Conservation (phyloP, 2,329 filamentous ascomycete genomes). For the Sporothrix curviconia region DNA sequence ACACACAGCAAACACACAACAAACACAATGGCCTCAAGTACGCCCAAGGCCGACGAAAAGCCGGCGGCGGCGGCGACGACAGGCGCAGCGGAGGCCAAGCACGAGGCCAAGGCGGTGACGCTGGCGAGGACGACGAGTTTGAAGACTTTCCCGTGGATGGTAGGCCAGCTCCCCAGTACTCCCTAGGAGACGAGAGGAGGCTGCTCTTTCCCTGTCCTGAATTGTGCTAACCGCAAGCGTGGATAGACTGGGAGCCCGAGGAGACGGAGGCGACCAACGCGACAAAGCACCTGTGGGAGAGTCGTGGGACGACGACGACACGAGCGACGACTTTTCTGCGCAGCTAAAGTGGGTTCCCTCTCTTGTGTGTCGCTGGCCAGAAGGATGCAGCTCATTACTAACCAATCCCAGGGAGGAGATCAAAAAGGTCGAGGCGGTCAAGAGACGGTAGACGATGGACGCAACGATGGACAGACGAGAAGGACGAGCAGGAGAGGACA, state of each 20-base stretch:
- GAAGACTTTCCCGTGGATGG: slow-evolving; percentile 98
- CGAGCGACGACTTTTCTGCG: slow-evolving; percentile 89
- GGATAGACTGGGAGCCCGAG: slow-evolving; percentile 81
- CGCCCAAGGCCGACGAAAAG: slow-evolving; percentile 32
- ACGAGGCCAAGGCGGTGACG: slow-evolving; percentile 45
- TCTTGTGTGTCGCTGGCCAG: no score
- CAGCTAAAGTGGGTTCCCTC: slow-evolving; percentile 89
- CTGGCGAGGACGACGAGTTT: slow-evolving; percentile 97
- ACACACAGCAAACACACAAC: not conserved
- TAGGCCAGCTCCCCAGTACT: no score
- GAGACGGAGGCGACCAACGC: slow-evolving; percentile 75
- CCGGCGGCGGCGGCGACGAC: slow-evolving; percentile 27
- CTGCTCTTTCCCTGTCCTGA: no score
- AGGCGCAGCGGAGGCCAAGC: slow-evolving; percentile 50
- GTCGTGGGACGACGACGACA: slow-evolving; percentile 99
- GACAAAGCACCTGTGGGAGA: slow-evolving; percentile 91
- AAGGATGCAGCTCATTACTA: no score
- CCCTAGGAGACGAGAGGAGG: no score
- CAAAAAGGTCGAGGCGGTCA: slow-evolving; percentile 81
- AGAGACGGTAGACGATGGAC: slow-evolving; percentile 45
- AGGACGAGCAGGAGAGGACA: no score
- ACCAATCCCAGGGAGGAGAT: slow-evolving; percentile 66
- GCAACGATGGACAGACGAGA: no score
- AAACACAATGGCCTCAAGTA: slow-evolving; percentile 29
- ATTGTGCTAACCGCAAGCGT: no score